A percentile compares a stretch with the other conserved stretches of the same genome.
Conservation (phyloP, 441 rosid genomes). For the Eutrema salsugineum region DNA sequence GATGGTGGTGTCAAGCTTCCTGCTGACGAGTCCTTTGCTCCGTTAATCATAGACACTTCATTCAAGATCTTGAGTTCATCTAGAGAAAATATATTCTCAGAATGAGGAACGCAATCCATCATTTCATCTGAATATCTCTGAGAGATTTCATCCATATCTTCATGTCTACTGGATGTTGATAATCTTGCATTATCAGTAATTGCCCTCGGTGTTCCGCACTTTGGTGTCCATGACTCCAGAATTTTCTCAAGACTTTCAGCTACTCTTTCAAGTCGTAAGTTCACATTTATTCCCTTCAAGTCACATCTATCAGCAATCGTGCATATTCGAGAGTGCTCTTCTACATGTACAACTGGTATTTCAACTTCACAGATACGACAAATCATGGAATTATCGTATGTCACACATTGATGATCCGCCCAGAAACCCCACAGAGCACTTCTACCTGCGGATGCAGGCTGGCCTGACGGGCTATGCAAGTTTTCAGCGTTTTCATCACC, state of each 20-base stretch:
- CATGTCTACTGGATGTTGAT: constrained; percentile 37
- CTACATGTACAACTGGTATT: constrained; percentile 97
- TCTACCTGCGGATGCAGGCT: constrained; percentile 44
- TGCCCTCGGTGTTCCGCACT: constrained; percentile 50
- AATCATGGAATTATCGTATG: constrained; percentile 89
- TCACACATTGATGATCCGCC: constrained; percentile 59
- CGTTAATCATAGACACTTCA: constrained; percentile 48
- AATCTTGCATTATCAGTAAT: constrained; percentile 41
- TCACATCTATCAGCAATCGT: constrained; percentile 98
- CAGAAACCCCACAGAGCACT: constrained; percentile 67
- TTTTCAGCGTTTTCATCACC: constrained; percentile 46
- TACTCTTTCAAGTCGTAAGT: constrained; percentile 86
- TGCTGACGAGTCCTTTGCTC: constrained; percentile 47
- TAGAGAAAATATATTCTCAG: constrained; percentile 44
- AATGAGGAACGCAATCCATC: constrained; percentile 54
- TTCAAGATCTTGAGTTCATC: constrained; percentile 51
- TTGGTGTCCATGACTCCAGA: constrained; percentile 83
- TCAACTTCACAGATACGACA: constrained; percentile 99
- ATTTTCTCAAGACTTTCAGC: constrained; percentile 88
- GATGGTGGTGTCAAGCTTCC: constrained; percentile 95
- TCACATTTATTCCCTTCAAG: constrained; percentile 80
- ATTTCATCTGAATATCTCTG: constrained; percentile 56
- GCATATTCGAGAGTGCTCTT: constrained; percentile 95
- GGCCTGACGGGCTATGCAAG: constrained; percentile 49
- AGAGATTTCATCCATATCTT: constrained; percentile 48